phyloP scores from a whole-genome alignment of 768 basidiomycete species.

The Tulasnella sp. region DNA sequence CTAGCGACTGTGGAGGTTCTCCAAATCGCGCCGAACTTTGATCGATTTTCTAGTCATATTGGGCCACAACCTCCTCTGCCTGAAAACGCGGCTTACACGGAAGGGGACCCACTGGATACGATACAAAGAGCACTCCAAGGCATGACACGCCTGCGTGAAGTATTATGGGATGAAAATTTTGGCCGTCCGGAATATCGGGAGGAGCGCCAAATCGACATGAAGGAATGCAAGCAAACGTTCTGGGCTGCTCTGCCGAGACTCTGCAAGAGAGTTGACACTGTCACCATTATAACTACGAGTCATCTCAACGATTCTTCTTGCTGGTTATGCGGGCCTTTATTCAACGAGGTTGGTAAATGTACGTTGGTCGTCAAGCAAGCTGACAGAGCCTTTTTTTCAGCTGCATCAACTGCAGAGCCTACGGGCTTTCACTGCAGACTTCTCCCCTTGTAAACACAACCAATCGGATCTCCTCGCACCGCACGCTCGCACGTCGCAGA shows the following conservation, averaged over 20 bases:
- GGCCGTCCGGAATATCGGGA: neutral
- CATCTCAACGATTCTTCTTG: neutral
- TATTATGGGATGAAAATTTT: neutral
- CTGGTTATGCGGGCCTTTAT: neutral
- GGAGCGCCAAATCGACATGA: neutral
- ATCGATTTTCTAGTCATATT: too few relatives aligned
- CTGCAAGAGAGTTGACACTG: neutral
- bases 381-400: neutral
- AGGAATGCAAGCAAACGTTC: neutral
- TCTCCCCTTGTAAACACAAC: neutral
- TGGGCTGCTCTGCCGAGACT: neutral
- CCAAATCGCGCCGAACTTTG: neutral
- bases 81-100: neutral
- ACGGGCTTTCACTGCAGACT: neutral
- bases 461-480: neutral
- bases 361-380: neutral
- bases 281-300: neutral
- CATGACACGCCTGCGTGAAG: neutral
- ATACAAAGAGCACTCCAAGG: neutral
- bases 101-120: neutral
- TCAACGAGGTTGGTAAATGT: neutral
- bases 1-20: neutral
- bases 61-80: neutral
- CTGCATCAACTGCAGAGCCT: neutral
- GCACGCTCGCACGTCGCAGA: neutral